phyloP scores from a whole-genome alignment of 352 stramenopile genomes.

The Pythium plurisporium region DNA sequence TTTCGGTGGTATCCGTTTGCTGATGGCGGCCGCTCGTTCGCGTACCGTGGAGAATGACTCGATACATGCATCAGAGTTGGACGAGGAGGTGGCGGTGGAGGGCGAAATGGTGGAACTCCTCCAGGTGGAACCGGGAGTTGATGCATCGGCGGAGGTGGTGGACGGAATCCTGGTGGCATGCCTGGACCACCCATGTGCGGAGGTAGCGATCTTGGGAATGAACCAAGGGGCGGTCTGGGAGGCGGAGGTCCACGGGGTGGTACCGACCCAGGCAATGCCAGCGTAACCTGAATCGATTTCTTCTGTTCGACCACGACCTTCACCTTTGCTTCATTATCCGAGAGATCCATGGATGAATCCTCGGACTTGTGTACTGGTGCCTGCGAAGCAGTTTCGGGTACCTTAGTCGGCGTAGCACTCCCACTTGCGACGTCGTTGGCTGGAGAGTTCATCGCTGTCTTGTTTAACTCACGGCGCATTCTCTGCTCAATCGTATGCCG shows the following conservation, averaged over 20 bases:
- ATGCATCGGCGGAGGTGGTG: conserved; percentile 3
- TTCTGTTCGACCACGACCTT: neutral
- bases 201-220: conserved; percentile 5
- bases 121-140: neutral
- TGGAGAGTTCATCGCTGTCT: conserved; percentile 6
- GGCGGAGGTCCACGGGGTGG: neutral
- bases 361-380: conserved; percentile 36
- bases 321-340: conserved; percentile 32
- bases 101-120: conserved; percentile 9
- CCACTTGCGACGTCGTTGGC: conserved; percentile 22
- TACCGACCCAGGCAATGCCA: neutral
- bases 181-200: conserved; percentile 9
- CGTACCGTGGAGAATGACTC: conserved; percentile 4
- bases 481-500: conserved; percentile 56
- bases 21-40: neutral
- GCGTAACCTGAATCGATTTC: neutral
- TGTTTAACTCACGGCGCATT: conserved; percentile 19
- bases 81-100: conserved; percentile 12
- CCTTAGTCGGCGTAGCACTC: conserved; percentile 5
- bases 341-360: conserved; percentile 67
- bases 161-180: conserved; percentile 1
- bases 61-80: neutral
- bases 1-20: conserved; percentile 7
- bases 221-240: neutral
- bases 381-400: neutral